A percentile compares a stretch with the other conserved stretches of the same genome.
Conservation (phyloP, 108 stramenopile species). For the Phaeodactylum tricornutum region DNA sequence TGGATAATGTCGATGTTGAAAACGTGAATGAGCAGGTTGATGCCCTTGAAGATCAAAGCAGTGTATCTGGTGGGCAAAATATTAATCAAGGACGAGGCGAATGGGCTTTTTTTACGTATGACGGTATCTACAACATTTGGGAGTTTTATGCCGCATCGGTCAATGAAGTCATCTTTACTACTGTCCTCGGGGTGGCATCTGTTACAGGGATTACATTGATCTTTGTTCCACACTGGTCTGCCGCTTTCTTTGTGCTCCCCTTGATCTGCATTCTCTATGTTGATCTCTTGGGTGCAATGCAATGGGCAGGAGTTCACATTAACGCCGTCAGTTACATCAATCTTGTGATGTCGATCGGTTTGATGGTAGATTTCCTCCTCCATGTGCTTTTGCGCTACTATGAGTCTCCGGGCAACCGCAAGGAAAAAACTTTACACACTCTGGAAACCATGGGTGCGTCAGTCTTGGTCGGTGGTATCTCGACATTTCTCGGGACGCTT, state of each 20-base stretch:
- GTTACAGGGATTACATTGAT: constrained; percentile 18
- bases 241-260: constrained; percentile 14
- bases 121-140: constrained; percentile 3
- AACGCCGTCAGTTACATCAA: constrained; percentile 28
- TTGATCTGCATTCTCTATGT: constrained; percentile 2
- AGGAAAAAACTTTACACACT: constrained; percentile 2
- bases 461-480: constrained; percentile 10
- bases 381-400: constrained; percentile 12
- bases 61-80: constrained; percentile 3
- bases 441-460: constrained; percentile 18
- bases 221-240: constrained; percentile 23
- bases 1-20: constrained; percentile 5
- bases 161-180: constrained; percentile 8
- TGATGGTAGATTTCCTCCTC: constrained; percentile 23
- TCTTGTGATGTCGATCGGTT: constrained; percentile 24
- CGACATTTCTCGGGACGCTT: constrained; percentile 13
- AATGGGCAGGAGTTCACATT: constrained; percentile 10
- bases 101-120: constrained; percentile 10
- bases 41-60: constrained; percentile 5
- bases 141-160: constrained; percentile 16
- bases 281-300: constrained; percentile 13
- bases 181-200: constrained; percentile 7
- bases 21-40: constrained; percentile 8
- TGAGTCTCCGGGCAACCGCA: constrained; percentile 2
- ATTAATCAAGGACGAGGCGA: constrained; percentile 8